Evolutionary conservation across 768 basidiomycete species (phyloP), one percentile per base, ranked within the genome.

Genomic region (Leccinum rimulosum): DNA sequence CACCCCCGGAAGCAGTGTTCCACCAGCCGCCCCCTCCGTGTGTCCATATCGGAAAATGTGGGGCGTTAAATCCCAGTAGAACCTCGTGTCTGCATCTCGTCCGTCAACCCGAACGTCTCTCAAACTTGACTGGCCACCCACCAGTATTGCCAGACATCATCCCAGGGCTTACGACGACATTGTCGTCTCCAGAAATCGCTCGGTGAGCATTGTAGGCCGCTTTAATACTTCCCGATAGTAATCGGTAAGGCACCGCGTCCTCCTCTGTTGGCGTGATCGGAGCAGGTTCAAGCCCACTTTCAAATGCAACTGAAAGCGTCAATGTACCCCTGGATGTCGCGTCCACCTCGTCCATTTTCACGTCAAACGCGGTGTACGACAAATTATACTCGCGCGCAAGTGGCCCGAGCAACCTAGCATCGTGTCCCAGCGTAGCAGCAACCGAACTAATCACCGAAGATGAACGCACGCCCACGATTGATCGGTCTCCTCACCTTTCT

Each of bases 1-100:
- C n/a, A 86, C 73, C 1, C 80, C 79, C 27, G 68, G 65, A 52
- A 72, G 72, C 25, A 76, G 62, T 1, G 64, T 55, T 28, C 75
- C 59, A 30, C 72, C 66, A 19, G 68, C 72, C 0, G 69, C 67
- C 30, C 65, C 66, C 43, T 73, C 72, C 8, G 71, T 76, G 52
- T 74, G 75, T 19, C 68, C 70, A 58, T 90, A 92, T 19, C 89
- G 83, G 80, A 88, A 90, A 61, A 92, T 90, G 63, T 89, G 87
- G 54, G 58, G 61, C 2, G 72, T 72, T 17, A 77, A 64, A 54
- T 74, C 71, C 80, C 81, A 80, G 64, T 82, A 82, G 60, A 67
- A 76, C n/a, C 67, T 66, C 15, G 80, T 81, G 56, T 82, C 80
- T 79, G 60, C 25, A 33, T 28, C 51, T 10, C 27, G 15, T 50